These are phyloP conservation scores for Torulaspora globosa DNA, from an alignment of 1,139 yeast genomes.

Conservation along the genomic window DNA sequence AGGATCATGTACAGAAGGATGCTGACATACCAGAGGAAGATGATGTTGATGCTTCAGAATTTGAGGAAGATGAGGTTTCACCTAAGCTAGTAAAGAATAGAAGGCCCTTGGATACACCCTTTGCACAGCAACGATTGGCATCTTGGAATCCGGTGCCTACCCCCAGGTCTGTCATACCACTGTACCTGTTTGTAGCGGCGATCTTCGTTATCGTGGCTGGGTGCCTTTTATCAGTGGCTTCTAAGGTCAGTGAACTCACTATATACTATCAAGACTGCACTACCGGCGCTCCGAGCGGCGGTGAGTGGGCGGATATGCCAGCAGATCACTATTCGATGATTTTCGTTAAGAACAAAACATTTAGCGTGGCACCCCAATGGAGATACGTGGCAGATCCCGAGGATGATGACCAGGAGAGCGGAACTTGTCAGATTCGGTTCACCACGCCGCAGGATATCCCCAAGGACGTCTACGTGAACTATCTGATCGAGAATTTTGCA, in stretches of 20 bases:
- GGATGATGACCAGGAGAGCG: constrained; percentile 48
- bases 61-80: constrained; percentile 34
- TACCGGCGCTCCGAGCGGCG: constrained; percentile 49
- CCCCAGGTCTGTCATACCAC: constrained; percentile 82
- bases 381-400: constrained; percentile 46
- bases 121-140: constrained; percentile 59
- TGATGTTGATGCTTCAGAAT: constrained; percentile 36
- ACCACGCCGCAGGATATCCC: constrained; percentile 69
- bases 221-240: constrained; percentile 79
- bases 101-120: constrained; percentile 64
- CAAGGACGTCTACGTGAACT: constrained; percentile 74
- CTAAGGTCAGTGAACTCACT: constrained; percentile 67
- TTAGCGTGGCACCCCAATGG: constrained; percentile 57
- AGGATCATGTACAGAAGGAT: constrained; percentile 22
- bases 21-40: constrained; percentile 30
- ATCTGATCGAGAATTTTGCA: constrained; percentile 75
- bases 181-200: constrained; percentile 70
- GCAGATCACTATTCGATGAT: constrained; percentile 48
- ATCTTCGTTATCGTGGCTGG: constrained; percentile 90
- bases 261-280: constrained; percentile 82
- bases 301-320: constrained; percentile 60
- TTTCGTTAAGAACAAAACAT: constrained; percentile 46
- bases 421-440: constrained; percentile 74
- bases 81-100: constrained; percentile 43
- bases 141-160: constrained; percentile 79